Base-by-base conservation (phyloP, 1,284 basidiomycete genomes). In the Paramarasmius palmivorus region DNA sequence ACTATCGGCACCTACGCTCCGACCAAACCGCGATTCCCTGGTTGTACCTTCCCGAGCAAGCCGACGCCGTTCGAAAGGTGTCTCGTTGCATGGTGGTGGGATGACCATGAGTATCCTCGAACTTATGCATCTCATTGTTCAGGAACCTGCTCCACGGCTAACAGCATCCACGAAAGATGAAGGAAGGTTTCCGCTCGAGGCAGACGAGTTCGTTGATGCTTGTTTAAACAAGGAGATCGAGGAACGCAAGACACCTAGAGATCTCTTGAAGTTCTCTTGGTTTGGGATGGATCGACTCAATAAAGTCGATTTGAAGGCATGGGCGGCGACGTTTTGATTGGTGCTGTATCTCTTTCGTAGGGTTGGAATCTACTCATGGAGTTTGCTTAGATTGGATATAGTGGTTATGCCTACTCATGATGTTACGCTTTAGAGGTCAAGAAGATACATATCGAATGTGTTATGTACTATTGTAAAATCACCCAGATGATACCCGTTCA, bases 101-200 rank as follows among this genome's bases (percentile, higher is more conserved):
- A 87, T 86, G 79, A 91, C 90, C 60, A 92, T 95, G 88, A 88
- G 84, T 56, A 95, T 95, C 62, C 74, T 95, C 41, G 92, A 95
- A 69, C 72, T 95, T n/a, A 73, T 95, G 57, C 92, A 95, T 65
- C 90, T 93, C 65, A 94, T 95, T 64, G 92, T 95, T 56, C 93
- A 93, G 65, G 90, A 93, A 67, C 88, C 90, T 29, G 90, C 90
- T 35, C 90, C 90, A 35, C 74, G 76, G 57, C 68, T 93, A 48
- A 79, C 77, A 9, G 77, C 79, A 0, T 39, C 35, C 0, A 39
- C 48, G 34, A 34, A 29, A 41, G 42, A 50, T 23, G 47, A 40
- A 19, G 32, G 52, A 20, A 51, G 49, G 49, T 50, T 39, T 20
- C 44, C 37, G 4, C 36, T 22, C 8, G 49, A 49, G 36, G 52